Conservation (phyloP, 164 flowering plant genomes). For the Chimonanthus salicifolius region DNA sequence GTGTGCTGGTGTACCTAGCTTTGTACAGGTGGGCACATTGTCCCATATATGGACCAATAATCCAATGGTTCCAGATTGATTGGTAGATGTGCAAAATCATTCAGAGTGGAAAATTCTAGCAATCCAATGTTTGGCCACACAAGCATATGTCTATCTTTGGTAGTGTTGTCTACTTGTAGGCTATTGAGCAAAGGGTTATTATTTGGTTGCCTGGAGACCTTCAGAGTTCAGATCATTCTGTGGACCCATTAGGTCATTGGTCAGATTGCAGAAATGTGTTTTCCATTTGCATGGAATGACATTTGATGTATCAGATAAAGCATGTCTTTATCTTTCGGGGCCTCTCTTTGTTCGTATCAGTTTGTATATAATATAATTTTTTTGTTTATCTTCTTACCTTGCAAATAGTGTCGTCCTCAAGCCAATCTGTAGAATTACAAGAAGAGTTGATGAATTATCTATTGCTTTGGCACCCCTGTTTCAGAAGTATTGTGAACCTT, state of each 20-base stretch:
- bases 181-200: not conserved
- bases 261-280: not conserved
- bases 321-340: not conserved
- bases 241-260: not conserved
- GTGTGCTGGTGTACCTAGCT: not conserved
- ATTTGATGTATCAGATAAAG: not conserved
- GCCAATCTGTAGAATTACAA: slow-evolving; percentile 71
- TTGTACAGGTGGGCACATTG: not conserved
- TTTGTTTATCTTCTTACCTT: slow-evolving; percentile 15
- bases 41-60: not conserved
- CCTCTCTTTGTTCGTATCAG: not conserved
- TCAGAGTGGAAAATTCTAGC: not conserved
- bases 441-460: slow-evolving; percentile 65
- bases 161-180: not conserved
- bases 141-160: not conserved
- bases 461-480: slow-evolving; percentile 52
- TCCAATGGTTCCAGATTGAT: not conserved
- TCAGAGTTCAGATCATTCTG: not conserved
- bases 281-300: not conserved
- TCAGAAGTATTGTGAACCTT: slow-evolving; percentile 66
- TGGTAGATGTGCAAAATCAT: not conserved
- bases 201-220: not conserved
- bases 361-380: not conserved
- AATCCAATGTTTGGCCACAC: not conserved
- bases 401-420: slow-evolving; percentile 57